A percentile compares a stretch with the other conserved stretches of the same genome.
Conservation (phyloP, 1,284 basidiomycete genomes). For the Cryptococcus jaspeensis region DNA sequence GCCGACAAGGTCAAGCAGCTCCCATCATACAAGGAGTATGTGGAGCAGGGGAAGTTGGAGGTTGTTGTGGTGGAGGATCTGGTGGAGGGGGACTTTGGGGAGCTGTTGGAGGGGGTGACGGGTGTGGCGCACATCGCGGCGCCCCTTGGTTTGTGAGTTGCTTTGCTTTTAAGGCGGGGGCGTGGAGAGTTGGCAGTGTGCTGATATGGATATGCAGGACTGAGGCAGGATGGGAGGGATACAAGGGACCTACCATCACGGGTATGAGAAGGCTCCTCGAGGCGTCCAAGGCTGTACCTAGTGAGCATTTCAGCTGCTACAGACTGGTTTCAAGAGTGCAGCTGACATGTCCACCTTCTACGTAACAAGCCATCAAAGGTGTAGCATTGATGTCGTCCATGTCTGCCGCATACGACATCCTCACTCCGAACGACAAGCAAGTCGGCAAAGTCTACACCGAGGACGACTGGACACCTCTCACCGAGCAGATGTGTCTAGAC, state of each 20-base stretch:
- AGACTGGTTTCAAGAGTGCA: neutral
- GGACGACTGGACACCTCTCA: slow-evolving; percentile 38
- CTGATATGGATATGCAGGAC: too few relatives aligned
- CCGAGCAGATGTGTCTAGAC: slow-evolving; percentile 17
- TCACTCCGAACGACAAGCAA: slow-evolving; percentile 20
- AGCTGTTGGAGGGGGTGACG: neutral
- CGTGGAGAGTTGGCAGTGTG: too few relatives aligned
- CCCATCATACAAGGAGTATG: neutral
- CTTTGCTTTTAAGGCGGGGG: neutral
- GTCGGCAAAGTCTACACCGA: slow-evolving; percentile 31
- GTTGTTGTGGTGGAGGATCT: neutral
- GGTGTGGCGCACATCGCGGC: neutral
- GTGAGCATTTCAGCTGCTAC: too few relatives aligned
- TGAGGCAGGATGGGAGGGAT: slow-evolving; percentile 35
- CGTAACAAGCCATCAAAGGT: slow-evolving; percentile 47
- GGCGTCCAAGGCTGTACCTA: slow-evolving; percentile 34
- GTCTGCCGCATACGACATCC: slow-evolving; percentile 36
- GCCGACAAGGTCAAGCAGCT: neutral
- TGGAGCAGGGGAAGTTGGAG: neutral
- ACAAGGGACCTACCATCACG: slow-evolving; percentile 54
- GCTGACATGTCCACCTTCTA: neutral
- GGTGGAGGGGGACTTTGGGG: slow-evolving; percentile 6
- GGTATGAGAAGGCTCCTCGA: slow-evolving; percentile 52
- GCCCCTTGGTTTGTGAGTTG: neutral
- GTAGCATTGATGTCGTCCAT: slow-evolving; percentile 55